These are phyloP conservation scores for Plantago coronopus DNA, from an alignment of 305 asterid genomes.

Conservation along the genomic window DNA sequence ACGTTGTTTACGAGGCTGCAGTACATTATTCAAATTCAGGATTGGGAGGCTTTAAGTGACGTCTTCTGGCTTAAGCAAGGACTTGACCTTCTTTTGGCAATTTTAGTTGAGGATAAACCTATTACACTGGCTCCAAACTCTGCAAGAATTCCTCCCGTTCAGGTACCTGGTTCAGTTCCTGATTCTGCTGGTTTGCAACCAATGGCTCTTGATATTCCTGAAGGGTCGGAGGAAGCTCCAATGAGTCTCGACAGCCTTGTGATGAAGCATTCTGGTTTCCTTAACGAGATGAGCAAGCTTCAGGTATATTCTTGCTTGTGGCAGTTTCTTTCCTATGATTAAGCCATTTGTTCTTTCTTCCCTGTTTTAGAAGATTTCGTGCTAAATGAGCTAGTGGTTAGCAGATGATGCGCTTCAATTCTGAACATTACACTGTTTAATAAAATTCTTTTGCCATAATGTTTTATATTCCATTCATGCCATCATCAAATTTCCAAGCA, in stretches of 20 bases:
- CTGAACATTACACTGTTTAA: background rate
- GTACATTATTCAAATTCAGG: slow-evolving; percentile 91
- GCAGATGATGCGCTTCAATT: background rate
- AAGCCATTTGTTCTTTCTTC: slow-evolving; percentile 11
- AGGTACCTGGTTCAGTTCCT: slow-evolving; percentile 45
- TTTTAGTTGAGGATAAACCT: slow-evolving; percentile 90
- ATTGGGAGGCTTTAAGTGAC: slow-evolving; percentile 98
- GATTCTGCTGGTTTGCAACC: slow-evolving; percentile 68
- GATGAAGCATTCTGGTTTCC: slow-evolving; percentile 75
- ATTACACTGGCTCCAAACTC: slow-evolving; percentile 96
- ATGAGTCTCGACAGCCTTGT: slow-evolving; percentile 74
- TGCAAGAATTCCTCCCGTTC: slow-evolving; percentile 79
- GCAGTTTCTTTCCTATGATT: background rate
- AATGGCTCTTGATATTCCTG: slow-evolving; percentile 71
- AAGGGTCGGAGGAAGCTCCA: slow-evolving; percentile 77
- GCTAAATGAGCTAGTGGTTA: background rate
- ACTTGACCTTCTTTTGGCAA: slow-evolving; percentile 97
- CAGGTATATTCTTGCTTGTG: slow-evolving; percentile 48
- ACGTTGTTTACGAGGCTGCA: slow-evolving; percentile 88
- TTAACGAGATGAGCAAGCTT: slow-evolving; percentile 86
- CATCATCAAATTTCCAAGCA: background rate
- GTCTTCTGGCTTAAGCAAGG: slow-evolving; percentile 99
- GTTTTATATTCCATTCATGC: background rate
- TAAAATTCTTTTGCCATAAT: background rate
- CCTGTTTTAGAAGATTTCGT: background rate